Evolutionary conservation across 768 basidiomycete genomes (phyloP).

Genomic region (Cubamyces sp.): DNA sequence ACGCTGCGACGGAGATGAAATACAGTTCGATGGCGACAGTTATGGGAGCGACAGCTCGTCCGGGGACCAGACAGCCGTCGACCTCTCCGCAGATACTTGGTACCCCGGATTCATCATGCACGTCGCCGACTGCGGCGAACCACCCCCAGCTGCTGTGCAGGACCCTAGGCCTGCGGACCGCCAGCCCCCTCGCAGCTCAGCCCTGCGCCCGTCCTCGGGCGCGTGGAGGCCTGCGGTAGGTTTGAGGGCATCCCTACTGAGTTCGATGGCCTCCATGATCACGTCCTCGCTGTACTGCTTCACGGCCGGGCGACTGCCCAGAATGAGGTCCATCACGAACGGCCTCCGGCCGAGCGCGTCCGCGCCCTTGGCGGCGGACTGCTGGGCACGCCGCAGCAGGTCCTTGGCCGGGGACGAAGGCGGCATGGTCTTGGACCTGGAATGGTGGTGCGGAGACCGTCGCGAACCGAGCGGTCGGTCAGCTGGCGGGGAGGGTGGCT

Average conservation of each 20-base stretch:
- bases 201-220: conserved; percentile 36
- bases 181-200: conserved; percentile 44
- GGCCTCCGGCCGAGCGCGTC: conserved; percentile 38
- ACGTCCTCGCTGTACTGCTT: conserved; percentile 36
- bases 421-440: conserved; percentile 17
- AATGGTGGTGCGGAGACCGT: not conserved
- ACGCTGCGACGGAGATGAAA: conserved; percentile 10
- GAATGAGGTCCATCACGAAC: conserved; percentile 52
- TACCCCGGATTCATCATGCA: conserved; percentile 16
- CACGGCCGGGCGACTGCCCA: conserved; percentile 43
- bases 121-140: conserved; percentile 9
- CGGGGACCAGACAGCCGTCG: conserved; percentile 38
- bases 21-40: conserved; percentile 7
- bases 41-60: conserved; percentile 11
- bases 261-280: conserved; percentile 36
- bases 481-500: conserved; percentile 15
- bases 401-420: conserved; percentile 24
- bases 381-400: conserved; percentile 28
- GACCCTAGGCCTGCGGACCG: conserved; percentile 38
- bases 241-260: conserved; percentile 22
- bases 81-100: conserved; percentile 51
- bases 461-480: conserved; percentile 5
- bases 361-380: conserved; percentile 33
- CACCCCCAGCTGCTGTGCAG: conserved; percentile 27
- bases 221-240: conserved; percentile 28